A percentile compares a stretch with the other conserved stretches of the same genome.
Conservation (phyloP, 1,284 basidiomycete species). For the Fomitiporia mediterranea region DNA sequence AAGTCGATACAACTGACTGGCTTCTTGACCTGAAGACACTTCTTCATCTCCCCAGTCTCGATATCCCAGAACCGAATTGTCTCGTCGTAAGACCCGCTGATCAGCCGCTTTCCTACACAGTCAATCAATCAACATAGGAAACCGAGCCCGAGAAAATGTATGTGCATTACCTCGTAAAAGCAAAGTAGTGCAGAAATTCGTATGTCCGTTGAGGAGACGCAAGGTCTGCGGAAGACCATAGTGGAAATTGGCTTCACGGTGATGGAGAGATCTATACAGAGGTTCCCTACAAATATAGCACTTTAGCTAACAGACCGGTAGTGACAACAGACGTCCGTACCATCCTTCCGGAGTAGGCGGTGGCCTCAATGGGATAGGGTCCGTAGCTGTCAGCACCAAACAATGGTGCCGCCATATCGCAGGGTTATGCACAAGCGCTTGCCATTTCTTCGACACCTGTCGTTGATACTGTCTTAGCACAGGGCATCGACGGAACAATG, state of each 20-base stretch:
- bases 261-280: slow-evolving; percentile 77
- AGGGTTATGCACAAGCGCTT: slow-evolving; percentile 61
- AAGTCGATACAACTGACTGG: slow-evolving; percentile 90
- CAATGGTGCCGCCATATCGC: slow-evolving; percentile 78
- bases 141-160: neutral
- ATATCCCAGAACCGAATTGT: slow-evolving; percentile 88
- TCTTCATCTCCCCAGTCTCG: slow-evolving; percentile 74
- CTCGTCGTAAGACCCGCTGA: slow-evolving; percentile 89
- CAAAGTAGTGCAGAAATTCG: slow-evolving; percentile 84
- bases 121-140: neutral
- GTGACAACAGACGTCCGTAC: slow-evolving; percentile 38
- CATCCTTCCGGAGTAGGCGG: slow-evolving; percentile 67
- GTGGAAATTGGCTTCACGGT: slow-evolving; percentile 83
- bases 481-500: neutral
- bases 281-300: slow-evolving; percentile 48
- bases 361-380: slow-evolving; percentile 61
- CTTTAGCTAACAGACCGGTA: neutral
- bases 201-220: slow-evolving; percentile 77
- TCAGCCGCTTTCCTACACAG: slow-evolving; percentile 60
- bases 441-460: slow-evolving; percentile 76
- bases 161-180: slow-evolving; percentile 70
- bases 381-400: slow-evolving; percentile 65
- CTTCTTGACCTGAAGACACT: slow-evolving; percentile 77
- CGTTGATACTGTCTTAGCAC: slow-evolving; percentile 14
- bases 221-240: slow-evolving; percentile 73